Evolutionary conservation across 1,284 basidiomycete genomes (phyloP), one percentile per base, ranked within the genome.

Genomic region (Marasmius sp.): DNA sequence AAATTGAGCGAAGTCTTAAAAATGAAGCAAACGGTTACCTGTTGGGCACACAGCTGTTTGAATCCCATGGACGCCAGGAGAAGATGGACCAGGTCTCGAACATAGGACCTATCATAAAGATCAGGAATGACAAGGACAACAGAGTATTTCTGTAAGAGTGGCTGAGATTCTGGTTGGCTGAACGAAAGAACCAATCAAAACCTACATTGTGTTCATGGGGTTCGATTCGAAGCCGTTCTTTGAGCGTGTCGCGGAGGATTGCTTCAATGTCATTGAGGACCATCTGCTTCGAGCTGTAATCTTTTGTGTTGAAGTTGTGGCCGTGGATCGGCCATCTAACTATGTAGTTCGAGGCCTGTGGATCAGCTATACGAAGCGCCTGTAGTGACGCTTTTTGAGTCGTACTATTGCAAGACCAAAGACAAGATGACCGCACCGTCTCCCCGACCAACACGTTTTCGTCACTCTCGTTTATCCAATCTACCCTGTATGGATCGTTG

Each of bases 111-210:
- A 62, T 97, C 92, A 68, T 93, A 96, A 64, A 95, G 87, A 74
- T 99, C 97, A 5, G 97, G 97, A 34, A 99, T 88, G 50, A 99
- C 86, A 4, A 99, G 83, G 39, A 98, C 87, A 22, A 92, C 90
- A 3, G 93, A 94, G 75, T 92, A 93, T 63, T 93, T 85, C 94
- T 95, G 58, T 18, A 63, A 58, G 27, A 38, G 52, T 61, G 48
- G 62, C 58, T 59, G 63, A 48, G 12, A 47, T 18, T 47, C 34
- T 10, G 18, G 34, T 27, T 39, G 10, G 27, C 36, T n/a, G 10
- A 27, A 36, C 10, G 53, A 27, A 22, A 38, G 12, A 16, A 56
- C 48, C 27, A 12, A 63, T 34, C 0, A 34, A 34, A 43, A 66
- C 74, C 64, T 68, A 91, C 94, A 78, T 88, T 86, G 72, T 88